A percentile compares a stretch with the other conserved stretches of the same genome.
phyloP scores from a whole-genome alignment of 345 rosid genomes.

The Carallia brachiata region DNA sequence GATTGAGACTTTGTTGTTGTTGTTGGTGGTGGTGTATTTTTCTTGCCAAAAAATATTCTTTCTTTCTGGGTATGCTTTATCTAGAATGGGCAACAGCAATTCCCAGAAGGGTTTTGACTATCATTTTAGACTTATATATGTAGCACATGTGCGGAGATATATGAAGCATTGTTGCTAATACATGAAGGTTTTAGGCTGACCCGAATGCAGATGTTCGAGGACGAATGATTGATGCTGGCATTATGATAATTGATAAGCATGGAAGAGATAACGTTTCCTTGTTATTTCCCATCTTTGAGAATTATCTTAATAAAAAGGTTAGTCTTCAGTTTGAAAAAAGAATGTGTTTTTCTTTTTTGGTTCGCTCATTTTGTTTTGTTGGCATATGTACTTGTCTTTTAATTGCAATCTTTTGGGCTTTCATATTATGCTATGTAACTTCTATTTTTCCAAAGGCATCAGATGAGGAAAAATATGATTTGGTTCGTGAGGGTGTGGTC shows the following conservation, averaged over 20 bases:
- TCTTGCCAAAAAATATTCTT: too few species aligned
- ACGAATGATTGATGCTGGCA: slow-evolving; percentile 95
- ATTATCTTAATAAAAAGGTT: slow-evolving; percentile 91
- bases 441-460: slow-evolving; percentile 53
- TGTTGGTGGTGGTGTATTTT: too few species aligned
- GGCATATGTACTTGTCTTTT: background rate
- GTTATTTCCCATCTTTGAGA: slow-evolving; percentile 92
- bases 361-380: slow-evolving; percentile 1
- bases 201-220: slow-evolving; percentile 97
- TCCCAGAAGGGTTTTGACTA: too few species aligned
- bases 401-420: background rate
- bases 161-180: background rate
- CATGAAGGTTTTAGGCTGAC: slow-evolving; percentile 62
- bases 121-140: background rate
- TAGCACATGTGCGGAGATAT: background rate
- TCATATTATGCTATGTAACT: background rate
- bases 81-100: background rate
- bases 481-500: slow-evolving; percentile 98
- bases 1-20: too few species aligned
- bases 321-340: slow-evolving; percentile 20
- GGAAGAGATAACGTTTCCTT: slow-evolving; percentile 87
- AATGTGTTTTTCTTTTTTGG: slow-evolving; percentile 7
- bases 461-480: slow-evolving; percentile 88
- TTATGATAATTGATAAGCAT: slow-evolving; percentile 88
- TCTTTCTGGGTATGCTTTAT: background rate